phyloP scores from a whole-genome alignment of 2,329 filamentous ascomycete species.

The Aspergillus novofumigatus region DNA sequence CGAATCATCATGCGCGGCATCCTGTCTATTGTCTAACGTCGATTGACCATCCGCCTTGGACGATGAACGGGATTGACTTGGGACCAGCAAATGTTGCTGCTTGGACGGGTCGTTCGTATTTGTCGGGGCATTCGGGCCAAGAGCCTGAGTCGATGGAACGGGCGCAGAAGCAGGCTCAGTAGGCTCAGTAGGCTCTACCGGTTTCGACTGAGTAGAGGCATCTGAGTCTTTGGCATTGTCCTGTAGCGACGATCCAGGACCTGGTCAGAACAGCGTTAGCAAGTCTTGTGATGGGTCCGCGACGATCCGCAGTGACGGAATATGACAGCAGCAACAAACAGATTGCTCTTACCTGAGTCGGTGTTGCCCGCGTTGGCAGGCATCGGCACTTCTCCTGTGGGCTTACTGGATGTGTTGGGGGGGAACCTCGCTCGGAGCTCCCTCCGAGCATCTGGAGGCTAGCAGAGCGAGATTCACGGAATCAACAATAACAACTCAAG shows the following conservation, averaged over 20 bases:
- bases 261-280: constrained; percentile 17
- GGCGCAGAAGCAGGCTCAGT: constrained; percentile 7
- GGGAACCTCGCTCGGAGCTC: constrained; percentile 29
- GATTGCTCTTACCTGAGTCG: constrained; percentile 26
- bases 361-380: constrained; percentile 23
- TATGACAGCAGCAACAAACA: background rate
- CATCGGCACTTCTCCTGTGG: constrained; percentile 32
- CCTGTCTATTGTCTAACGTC: constrained; percentile 29
- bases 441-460: constrained; percentile 31
- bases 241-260: constrained; percentile 22
- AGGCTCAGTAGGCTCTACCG: constrained; percentile 11
- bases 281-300: background rate
- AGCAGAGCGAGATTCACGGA: constrained; percentile 19
- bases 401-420: constrained; percentile 26
- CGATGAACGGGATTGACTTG: constrained; percentile 37
- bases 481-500: constrained; percentile 4
- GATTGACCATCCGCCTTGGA: constrained; percentile 35
- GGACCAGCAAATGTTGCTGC: constrained; percentile 35
- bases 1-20: constrained; percentile 30
- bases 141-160: constrained; percentile 15
- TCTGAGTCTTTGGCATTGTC: constrained; percentile 18
- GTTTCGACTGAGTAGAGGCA: constrained; percentile 19
- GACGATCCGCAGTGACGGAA: background rate
- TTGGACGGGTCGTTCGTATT: constrained; percentile 25
- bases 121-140: constrained; percentile 11